A percentile compares a stretch with the other conserved stretches of the same genome.
Evolutionary conservation across 2,329 filamentous ascomycete species (phyloP).

Genomic region (Cladophialophora immunda): DNA sequence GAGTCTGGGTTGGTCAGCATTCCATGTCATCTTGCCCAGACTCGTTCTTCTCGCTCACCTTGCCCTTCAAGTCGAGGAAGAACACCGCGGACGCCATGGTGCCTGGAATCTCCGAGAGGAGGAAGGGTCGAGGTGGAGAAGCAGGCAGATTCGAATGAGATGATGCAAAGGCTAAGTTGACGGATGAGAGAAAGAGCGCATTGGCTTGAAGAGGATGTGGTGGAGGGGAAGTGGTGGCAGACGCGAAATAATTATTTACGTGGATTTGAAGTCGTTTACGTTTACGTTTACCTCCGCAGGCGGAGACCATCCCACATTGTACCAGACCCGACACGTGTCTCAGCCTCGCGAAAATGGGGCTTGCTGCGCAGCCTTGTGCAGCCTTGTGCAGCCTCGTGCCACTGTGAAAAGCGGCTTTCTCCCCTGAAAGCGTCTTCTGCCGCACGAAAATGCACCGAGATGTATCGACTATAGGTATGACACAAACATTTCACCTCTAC

Average conservation of each 20-base stretch:
- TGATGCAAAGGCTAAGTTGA: neutral
- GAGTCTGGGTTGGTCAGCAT: constrained; percentile 70
- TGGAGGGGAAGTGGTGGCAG: neutral
- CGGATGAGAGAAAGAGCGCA: neutral
- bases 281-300: constrained; percentile 4
- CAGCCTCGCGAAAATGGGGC: neutral
- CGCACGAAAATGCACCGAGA: too few species aligned
- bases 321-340: neutral
- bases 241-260: neutral
- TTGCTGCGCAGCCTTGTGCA: neutral
- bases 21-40: neutral
- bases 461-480: neutral
- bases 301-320: constrained; percentile 1
- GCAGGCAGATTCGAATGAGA: neutral
- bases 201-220: neutral
- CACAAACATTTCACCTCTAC: too few species aligned
- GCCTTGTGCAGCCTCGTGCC: neutral
- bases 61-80: constrained; percentile 99
- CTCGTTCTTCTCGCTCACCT: constrained; percentile 64
- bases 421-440: neutral
- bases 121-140: neutral
- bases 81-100: constrained; percentile 96
- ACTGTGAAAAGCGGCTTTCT: neutral
- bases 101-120: neutral
- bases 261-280: neutral